Percentiles rank a stretch among this genome's conserved stretches.
phyloP scores from a whole-genome alignment of 257 asterid species.

The Jacaranda copaia region DNA sequence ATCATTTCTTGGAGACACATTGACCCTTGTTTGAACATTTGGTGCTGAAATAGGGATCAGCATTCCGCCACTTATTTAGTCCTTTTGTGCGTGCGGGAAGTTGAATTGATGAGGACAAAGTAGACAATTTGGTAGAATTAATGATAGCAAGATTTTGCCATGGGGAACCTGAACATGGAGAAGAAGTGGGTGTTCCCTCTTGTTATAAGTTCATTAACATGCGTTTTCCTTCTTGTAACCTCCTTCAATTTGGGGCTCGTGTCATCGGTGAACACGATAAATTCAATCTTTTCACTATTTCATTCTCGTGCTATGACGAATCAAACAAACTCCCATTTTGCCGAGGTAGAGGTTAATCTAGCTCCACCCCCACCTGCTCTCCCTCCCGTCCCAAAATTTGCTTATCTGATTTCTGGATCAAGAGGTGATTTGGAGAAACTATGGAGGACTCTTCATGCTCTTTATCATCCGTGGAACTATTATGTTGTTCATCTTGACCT shows the following conservation, averaged over 20 bases:
- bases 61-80: background rate
- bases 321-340: slow-evolving; percentile 43
- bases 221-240: slow-evolving; percentile 48
- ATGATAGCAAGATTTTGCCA: slow-evolving; percentile 38
- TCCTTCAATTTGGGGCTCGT: slow-evolving; percentile 54
- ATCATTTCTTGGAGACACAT: slow-evolving; percentile 14
- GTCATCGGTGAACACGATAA: slow-evolving; percentile 47
- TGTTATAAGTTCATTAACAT: slow-evolving; percentile 44
- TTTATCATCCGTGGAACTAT: slow-evolving; percentile 70
- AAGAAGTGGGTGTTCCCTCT: slow-evolving; percentile 64
- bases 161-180: slow-evolving; percentile 56
- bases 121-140: background rate
- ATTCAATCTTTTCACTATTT: slow-evolving; percentile 51
- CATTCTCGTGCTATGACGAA: slow-evolving; percentile 38
- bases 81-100: background rate
- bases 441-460: slow-evolving; percentile 59
- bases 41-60: slow-evolving; percentile 22
- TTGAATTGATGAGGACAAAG: slow-evolving; percentile 21
- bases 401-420: slow-evolving; percentile 56
- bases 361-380: slow-evolving; percentile 40
- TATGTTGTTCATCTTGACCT: slow-evolving; percentile 67
- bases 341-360: slow-evolving; percentile 44
- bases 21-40: slow-evolving; percentile 26
- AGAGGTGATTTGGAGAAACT: slow-evolving; percentile 62
- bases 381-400: slow-evolving; percentile 58